These are phyloP conservation scores for Metschnikowia proteae DNA, from an alignment of 805 yeast genomes.

Conservation along the genomic window DNA sequence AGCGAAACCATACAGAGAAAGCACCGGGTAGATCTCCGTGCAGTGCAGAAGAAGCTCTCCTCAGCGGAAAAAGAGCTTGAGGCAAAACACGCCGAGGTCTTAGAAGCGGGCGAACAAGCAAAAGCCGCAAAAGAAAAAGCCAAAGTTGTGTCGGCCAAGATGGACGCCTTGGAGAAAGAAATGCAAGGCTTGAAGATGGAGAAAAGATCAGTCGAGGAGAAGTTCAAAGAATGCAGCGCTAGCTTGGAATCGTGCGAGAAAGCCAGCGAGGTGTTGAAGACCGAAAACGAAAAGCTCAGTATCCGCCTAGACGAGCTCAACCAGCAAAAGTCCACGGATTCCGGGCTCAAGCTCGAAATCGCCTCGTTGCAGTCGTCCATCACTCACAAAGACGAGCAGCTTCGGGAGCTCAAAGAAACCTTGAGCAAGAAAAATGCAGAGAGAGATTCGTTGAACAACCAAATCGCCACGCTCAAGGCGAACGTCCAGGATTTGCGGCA, in stretches of 20 bases:
- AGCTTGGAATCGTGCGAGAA: slow-evolving; percentile 21
- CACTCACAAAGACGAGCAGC: slow-evolving; percentile 41
- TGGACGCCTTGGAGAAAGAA: background rate
- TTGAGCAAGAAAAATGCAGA: slow-evolving; percentile 33
- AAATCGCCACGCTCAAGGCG: slow-evolving; percentile 37
- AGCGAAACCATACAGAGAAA: background rate
- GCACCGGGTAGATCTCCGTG: slow-evolving; percentile 1
- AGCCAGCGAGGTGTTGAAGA: slow-evolving; percentile 19
- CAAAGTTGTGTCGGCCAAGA: background rate
- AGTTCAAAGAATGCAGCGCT: slow-evolving; percentile 6
- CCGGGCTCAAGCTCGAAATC: slow-evolving; percentile 46
- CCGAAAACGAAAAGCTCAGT: slow-evolving; percentile 39
- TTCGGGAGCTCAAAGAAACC: slow-evolving; percentile 35
- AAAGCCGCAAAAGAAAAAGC: background rate
- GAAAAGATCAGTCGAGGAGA: background rate
- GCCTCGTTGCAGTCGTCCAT: slow-evolving; percentile 44
- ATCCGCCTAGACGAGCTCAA: slow-evolving; percentile 27
- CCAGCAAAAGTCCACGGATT: slow-evolving; percentile 34
- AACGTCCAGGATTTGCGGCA: slow-evolving; percentile 38
- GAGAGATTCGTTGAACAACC: slow-evolving; percentile 36
- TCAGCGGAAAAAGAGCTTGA: background rate
- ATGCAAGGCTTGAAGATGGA: background rate
- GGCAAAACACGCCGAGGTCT: background rate
- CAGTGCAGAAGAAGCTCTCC: background rate
- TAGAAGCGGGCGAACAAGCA: background rate